These are phyloP conservation scores for Cornus controversa DNA, from an alignment of 148 eudicot species.

Conservation along the genomic window DNA sequence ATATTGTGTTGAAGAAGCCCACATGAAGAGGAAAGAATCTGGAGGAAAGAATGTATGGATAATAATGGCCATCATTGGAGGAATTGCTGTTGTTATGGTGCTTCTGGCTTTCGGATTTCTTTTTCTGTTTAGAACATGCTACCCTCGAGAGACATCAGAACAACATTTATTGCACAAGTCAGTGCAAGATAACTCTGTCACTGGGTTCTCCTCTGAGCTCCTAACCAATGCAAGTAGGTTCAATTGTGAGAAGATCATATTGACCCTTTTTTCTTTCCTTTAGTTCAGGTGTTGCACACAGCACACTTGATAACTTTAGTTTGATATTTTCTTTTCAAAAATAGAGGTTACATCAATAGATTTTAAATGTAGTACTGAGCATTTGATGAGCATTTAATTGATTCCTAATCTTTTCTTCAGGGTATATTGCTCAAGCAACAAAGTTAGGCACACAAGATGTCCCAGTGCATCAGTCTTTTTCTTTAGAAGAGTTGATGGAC, in stretches of 20 bases:
- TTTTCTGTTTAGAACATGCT: constrained; percentile 37
- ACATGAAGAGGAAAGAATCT: constrained; percentile 29
- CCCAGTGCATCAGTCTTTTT: constrained; percentile 47
- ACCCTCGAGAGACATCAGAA: constrained; percentile 48
- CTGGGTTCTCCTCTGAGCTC: constrained; percentile 52
- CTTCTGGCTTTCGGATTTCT: constrained; percentile 43
- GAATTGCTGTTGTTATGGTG: constrained; percentile 30
- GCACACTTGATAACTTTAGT: background rate
- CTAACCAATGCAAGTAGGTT: constrained; percentile 75
- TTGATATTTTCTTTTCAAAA: background rate
- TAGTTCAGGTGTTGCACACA: background rate
- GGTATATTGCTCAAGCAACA: constrained; percentile 57
- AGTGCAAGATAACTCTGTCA: constrained; percentile 43
- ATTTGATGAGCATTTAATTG: background rate
- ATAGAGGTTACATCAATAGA: background rate
- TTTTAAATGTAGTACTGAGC: background rate
- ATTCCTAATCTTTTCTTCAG: constrained; percentile 30
- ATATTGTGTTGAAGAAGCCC: constrained; percentile 32
- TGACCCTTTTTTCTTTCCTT: background rate
- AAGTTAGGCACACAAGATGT: constrained; percentile 54
- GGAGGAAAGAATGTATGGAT: constrained; percentile 25
- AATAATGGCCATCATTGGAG: constrained; percentile 37
- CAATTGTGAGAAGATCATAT: background rate
- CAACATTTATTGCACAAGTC: constrained; percentile 49
- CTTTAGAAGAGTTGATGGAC: constrained; percentile 56